These are phyloP conservation scores for Xylariomycetidae sp. DNA, from an alignment of 2,329 filamentous ascomycete genomes.

Conservation along the genomic window DNA sequence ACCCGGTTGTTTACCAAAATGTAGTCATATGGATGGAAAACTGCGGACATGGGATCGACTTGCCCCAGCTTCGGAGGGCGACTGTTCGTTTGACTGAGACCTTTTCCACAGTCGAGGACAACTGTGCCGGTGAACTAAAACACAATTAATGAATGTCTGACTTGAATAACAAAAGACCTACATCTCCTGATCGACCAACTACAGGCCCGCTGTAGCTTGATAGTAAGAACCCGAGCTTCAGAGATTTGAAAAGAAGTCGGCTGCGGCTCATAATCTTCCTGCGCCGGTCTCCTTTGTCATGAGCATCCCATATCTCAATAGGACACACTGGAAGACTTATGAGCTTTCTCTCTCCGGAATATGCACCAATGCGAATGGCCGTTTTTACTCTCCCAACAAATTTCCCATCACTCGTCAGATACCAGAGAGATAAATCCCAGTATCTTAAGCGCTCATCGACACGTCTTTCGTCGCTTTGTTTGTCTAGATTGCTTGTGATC, in stretches of 20 bases:
- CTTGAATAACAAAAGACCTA: too few species aligned
- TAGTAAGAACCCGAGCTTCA: neutral
- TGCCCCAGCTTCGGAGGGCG: too few species aligned
- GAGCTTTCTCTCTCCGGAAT: too few species aligned
- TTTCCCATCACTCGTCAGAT: neutral
- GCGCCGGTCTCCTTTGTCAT: neutral
- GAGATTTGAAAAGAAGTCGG: neutral
- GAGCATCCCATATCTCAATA: constrained; percentile 1
- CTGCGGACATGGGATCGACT: too few species aligned
- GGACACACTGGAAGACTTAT: neutral
- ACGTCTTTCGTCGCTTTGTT: too few species aligned
- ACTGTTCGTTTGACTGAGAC: neutral
- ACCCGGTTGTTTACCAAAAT: too few species aligned
- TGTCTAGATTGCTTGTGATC: neutral
- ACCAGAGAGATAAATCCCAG: neutral
- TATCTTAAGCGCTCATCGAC: neutral
- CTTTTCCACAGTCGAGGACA: constrained; percentile 1
- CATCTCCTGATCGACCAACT: too few species aligned
- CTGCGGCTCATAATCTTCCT: constrained; percentile 1
- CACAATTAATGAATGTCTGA: too few species aligned
- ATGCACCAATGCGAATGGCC: too few species aligned
- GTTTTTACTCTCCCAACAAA: too few species aligned
- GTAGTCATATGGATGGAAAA: too few species aligned
- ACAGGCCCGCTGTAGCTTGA: neutral
- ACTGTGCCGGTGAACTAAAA: constrained; percentile 3